These are phyloP conservation scores for Tolypocladium endophyticum DNA, from an alignment of 2,329 filamentous ascomycete species.

Conservation along the genomic window DNA sequence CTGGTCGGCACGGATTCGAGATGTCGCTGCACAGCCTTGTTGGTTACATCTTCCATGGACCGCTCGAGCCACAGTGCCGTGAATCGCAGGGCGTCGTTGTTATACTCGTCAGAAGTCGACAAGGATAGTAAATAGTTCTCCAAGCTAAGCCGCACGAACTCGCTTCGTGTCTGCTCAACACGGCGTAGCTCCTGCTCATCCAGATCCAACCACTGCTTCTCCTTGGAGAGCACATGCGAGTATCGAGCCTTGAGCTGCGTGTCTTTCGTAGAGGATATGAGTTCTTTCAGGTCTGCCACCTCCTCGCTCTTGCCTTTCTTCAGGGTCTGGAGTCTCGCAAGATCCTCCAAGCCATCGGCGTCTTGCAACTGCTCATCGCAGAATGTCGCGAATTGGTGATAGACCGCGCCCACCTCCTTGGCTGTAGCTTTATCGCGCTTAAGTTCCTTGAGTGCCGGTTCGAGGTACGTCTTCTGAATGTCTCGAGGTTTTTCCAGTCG, in stretches of 20 bases:
- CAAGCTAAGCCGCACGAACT: constrained; percentile 78
- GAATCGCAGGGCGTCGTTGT: constrained; percentile 84
- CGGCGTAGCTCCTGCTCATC: constrained; percentile 80
- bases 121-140: constrained; percentile 89
- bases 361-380: constrained; percentile 92
- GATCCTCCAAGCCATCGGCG: constrained; percentile 72
- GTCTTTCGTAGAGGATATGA: constrained; percentile 39
- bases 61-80: constrained; percentile 91
- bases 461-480: constrained; percentile 79
- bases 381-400: constrained; percentile 89
- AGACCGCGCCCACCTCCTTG: constrained; percentile 74
- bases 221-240: constrained; percentile 53
- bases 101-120: constrained; percentile 74
- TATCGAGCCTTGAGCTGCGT: constrained; percentile 45
- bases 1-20: constrained; percentile 69
- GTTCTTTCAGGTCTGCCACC: constrained; percentile 58
- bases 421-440: constrained; percentile 52
- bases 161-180: constrained; percentile 62
- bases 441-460: constrained; percentile 74
- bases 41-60: constrained; percentile 64
- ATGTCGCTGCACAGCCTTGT: constrained; percentile 61
- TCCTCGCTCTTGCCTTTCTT: constrained; percentile 74
- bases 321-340: constrained; percentile 68
- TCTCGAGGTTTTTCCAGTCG: constrained; percentile 82
- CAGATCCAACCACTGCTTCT: constrained; percentile 82